Percentiles rank a stretch among this genome's conserved stretches.
Conservation (phyloP, 805 yeast species). For the Wickerhamomyces chaumierensis region DNA sequence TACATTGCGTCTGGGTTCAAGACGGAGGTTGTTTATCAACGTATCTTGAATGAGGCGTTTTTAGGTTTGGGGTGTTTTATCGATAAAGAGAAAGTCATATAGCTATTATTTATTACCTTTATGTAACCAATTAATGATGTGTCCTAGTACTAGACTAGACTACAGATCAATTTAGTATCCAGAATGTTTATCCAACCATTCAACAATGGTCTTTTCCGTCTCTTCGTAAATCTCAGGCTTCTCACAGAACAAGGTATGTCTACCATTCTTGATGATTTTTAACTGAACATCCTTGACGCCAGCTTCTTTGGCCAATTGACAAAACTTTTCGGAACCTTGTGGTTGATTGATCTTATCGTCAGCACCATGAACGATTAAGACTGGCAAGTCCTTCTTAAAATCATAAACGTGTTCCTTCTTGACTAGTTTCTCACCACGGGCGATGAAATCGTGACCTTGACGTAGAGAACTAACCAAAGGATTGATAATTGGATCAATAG, state of each 20-base stretch:
- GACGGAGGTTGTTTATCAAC: slow-evolving; percentile 53
- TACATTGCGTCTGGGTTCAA: slow-evolving; percentile 83
- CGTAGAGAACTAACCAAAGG: slow-evolving; percentile 44
- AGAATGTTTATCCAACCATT: slow-evolving; percentile 24
- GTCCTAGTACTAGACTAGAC: too few species aligned
- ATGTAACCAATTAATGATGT: too few species aligned
- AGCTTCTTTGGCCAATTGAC: slow-evolving; percentile 3
- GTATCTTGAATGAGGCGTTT: slow-evolving; percentile 81
- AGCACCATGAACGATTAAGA: slow-evolving; percentile 51
- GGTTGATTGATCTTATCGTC: slow-evolving; percentile 48
- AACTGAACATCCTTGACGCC: slow-evolving; percentile 11
- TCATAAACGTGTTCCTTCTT: slow-evolving; percentile 22
- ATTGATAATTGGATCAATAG: slow-evolving; percentile 27
- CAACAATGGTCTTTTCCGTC: slow-evolving; percentile 26
- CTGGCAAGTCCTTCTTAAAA: slow-evolving; percentile 27
- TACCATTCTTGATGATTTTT: slow-evolving; percentile 20
- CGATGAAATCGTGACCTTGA: slow-evolving; percentile 48
- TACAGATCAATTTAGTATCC: too few species aligned
- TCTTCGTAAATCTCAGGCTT: slow-evolving; percentile 26
- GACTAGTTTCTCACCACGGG: slow-evolving; percentile 43
- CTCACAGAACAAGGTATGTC: slow-evolving; percentile 38
- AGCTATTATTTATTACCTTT: too few species aligned
- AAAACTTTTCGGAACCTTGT: slow-evolving; percentile 11
- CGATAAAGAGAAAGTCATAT: slow-evolving; percentile 51
- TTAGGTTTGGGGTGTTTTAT: slow-evolving; percentile 80